Evolutionary conservation across 768 basidiomycete genomes (phyloP).

Genomic region (Rhodotorula sphaerocarpa): DNA sequence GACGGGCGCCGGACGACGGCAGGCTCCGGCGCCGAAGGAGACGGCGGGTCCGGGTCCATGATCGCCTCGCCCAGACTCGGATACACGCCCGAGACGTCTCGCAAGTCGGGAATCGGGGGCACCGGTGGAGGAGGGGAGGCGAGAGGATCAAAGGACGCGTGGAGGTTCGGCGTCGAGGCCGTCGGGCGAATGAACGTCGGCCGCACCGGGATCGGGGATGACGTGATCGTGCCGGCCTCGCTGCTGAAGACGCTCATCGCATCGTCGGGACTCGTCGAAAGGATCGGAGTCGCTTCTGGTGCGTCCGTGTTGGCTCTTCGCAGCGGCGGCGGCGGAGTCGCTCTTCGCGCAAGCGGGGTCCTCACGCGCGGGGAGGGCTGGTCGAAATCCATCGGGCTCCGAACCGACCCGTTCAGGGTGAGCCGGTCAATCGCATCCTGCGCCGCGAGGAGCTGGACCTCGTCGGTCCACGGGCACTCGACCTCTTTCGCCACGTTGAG

Average conservation of each 20-base stretch:
- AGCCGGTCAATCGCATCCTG: neutral
- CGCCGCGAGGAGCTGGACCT: neutral
- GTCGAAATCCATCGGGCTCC: too few species aligned
- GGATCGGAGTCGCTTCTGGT: constrained; percentile 22
- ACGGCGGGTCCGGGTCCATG: constrained; percentile 47
- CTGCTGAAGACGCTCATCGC: neutral
- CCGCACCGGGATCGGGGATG: constrained; percentile 17
- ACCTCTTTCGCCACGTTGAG: constrained; percentile 94
- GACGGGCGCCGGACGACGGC: constrained; percentile 41
- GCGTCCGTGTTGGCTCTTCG: constrained; percentile 46
- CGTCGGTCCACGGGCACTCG: constrained; percentile 38
- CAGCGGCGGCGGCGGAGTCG: constrained; percentile 51
- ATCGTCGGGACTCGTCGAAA: neutral
- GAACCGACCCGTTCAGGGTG: too few species aligned
- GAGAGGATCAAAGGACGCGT: constrained; percentile 21
- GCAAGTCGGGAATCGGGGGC: constrained; percentile 1
- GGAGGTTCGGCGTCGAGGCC: constrained; percentile 62
- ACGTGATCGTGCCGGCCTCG: neutral
- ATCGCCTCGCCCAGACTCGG: too few species aligned
- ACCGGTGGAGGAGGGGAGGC: constrained; percentile 7
- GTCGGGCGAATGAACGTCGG: constrained; percentile 55
- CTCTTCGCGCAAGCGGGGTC: too few species aligned
- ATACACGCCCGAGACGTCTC: neutral
- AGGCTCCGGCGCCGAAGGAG: constrained; percentile 64
- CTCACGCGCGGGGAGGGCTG: too few species aligned